These are phyloP conservation scores for Vachellia collinsii DNA, from an alignment of 306 rosid species.

Conservation along the genomic window DNA sequence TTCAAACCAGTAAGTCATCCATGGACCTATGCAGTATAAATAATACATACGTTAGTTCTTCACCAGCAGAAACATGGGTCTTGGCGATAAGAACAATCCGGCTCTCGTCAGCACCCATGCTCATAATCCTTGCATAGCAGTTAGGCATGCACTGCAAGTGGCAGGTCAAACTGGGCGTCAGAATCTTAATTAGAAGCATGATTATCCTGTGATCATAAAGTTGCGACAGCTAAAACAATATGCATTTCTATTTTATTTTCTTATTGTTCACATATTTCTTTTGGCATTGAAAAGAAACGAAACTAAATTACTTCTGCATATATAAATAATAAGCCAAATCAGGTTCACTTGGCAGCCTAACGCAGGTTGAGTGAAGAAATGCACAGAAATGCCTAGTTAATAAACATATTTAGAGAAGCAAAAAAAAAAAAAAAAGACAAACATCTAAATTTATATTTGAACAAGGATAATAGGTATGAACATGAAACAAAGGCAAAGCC, in stretches of 20 bases:
- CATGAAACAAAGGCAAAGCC: not conserved
- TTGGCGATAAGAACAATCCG: slow-evolving; percentile 94
- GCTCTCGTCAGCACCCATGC: slow-evolving; percentile 66
- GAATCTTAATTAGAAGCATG: slow-evolving; percentile 31
- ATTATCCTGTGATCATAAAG: slow-evolving; percentile 4
- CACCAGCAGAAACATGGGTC: slow-evolving; percentile 76
- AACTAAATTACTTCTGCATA: not conserved
- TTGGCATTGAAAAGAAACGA: slow-evolving; percentile 9
- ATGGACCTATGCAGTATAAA: not conserved
- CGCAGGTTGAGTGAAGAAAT: no score
- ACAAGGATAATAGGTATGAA: not conserved
- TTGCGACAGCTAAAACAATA: slow-evolving; percentile 12
- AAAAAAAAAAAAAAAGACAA: not conserved
- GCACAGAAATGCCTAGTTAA: not conserved
- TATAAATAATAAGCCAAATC: not conserved
- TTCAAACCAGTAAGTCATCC: not conserved
- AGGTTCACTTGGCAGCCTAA: not conserved
- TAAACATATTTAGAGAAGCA: not conserved
- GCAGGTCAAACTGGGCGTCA: slow-evolving; percentile 40
- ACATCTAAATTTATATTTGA: not conserved
- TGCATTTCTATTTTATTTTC: not conserved
- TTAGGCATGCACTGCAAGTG: slow-evolving; percentile 97
- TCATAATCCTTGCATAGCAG: slow-evolving; percentile 93
- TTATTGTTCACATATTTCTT: not conserved
- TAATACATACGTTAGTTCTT: slow-evolving; percentile 80